Evolutionary conservation across 345 rosid species (phyloP).

Genomic region (Pugionium dolabratum): DNA sequence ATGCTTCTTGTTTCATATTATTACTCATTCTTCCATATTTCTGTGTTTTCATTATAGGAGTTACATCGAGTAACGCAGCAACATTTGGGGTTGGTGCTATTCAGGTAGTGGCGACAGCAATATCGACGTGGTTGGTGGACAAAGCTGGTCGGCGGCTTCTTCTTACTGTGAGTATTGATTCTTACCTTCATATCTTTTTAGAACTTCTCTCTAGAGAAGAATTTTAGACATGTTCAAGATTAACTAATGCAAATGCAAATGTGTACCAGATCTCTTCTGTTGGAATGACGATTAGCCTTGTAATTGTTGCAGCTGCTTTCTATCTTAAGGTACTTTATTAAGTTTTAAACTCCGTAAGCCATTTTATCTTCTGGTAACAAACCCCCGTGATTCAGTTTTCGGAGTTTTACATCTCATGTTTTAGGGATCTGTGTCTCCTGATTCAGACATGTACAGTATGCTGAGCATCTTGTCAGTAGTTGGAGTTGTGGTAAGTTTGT

Average conservation of each 20-base stretch:
- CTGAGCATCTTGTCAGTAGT: constrained; percentile 72
- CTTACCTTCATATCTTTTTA: constrained; percentile 12
- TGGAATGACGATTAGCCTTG: constrained; percentile 85
- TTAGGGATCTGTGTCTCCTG: constrained; percentile 59
- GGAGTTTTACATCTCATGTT: constrained; percentile 20
- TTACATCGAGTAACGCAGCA: constrained; percentile 75
- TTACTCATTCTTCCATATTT: neutral
- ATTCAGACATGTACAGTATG: constrained; percentile 56
- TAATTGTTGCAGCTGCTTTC: constrained; percentile 76
- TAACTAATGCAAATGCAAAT: constrained; percentile 10
- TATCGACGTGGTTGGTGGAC: constrained; percentile 87
- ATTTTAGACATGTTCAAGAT: neutral
- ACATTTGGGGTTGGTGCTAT: constrained; percentile 83
- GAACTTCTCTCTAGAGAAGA: neutral
- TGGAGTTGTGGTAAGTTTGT: constrained; percentile 83
- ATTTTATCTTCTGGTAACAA: neutral
- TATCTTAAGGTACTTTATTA: constrained; percentile 52
- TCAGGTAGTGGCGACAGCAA: constrained; percentile 91
- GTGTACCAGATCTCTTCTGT: constrained; percentile 62
- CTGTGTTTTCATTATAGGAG: constrained; percentile 53
- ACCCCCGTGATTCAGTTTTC: neutral
- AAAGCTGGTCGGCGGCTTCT: constrained; percentile 83
- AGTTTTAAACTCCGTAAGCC: neutral
- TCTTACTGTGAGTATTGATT: constrained; percentile 66
- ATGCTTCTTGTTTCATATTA: constrained; percentile 3